These are phyloP conservation scores for Kodamaea nitidulidarum DNA, from an alignment of 805 yeast species.

Conservation along the genomic window DNA sequence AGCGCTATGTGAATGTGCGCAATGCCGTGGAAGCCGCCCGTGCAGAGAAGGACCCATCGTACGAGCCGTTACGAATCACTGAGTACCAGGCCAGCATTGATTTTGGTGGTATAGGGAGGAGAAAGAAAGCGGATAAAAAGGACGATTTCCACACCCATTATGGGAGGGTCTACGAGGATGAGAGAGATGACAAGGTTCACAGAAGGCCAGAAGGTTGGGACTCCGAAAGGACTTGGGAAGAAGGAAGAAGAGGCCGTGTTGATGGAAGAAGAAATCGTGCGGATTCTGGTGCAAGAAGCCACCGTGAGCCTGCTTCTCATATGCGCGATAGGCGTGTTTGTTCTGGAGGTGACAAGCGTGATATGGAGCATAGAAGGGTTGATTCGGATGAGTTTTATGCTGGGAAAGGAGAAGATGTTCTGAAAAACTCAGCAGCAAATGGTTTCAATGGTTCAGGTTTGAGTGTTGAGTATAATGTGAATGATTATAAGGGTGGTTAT, in stretches of 20 bases:
- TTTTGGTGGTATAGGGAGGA: constrained; percentile 35
- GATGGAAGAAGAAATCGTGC: no score
- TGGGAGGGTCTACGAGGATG: constrained; percentile 14
- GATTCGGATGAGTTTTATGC: not conserved
- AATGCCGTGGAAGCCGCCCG: constrained; percentile 28
- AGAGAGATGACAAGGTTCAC: not conserved
- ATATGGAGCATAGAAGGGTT: not conserved
- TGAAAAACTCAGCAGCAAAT: not conserved
- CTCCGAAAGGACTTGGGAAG: no score
- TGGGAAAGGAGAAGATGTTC: not conserved
- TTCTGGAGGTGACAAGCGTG: not conserved
- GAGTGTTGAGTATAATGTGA: no score
- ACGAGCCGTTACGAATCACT: constrained; percentile 29
- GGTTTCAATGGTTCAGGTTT: not conserved
- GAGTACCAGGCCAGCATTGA: constrained; percentile 37
- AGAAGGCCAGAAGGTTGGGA: no score
- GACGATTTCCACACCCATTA: constrained; percentile 13
- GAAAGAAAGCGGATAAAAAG: constrained; percentile 1
- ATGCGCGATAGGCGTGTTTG: no score
- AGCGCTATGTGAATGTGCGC: constrained; percentile 25
- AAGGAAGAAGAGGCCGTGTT: no score
- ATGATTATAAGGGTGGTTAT: no score
- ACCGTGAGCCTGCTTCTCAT: no score
- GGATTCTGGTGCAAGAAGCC: no score
- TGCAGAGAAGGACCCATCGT: constrained; percentile 19